Evolutionary conservation across 805 yeast species (phyloP), one percentile per base, ranked within the genome.

Genomic region (Barnettozyma populi): DNA sequence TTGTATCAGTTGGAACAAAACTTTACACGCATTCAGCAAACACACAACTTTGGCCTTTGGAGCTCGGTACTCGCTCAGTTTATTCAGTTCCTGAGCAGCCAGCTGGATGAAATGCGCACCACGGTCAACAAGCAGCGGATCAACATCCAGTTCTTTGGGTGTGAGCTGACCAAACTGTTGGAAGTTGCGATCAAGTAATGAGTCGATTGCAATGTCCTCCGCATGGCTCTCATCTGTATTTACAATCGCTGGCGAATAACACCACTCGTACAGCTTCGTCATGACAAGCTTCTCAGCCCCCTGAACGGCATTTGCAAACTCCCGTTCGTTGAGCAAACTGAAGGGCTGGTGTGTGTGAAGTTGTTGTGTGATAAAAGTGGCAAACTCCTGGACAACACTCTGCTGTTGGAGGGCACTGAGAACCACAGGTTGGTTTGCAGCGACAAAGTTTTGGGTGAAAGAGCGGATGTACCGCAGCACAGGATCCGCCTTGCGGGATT

Each of bases 41-140:
- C 98, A 94, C 35, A 94, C 88, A 52, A 89, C 80, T 61, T 94
- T 94, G 62, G 95, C 99, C 45, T 99, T 73, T 14, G 99, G 99
- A 0, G 98, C 92, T 56, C 95, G 78, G 63, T 85, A 95, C 45
- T 79, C 74, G 64, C 86, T 85, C 59, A 94, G 82, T 57, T 89
- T 89, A 52, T 73, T 71, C 43, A 94, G 72, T 65, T 94, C 98
- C 11, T 70, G 71, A 1, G 82, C 75, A 0, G 97, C 94, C 48
- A 85, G 73, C 56, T 63, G 73, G 56, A 80, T 75, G 64, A 80
- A 90, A 21, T 75, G 73, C 20, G 72, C 69, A 4, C 80, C 72
- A 43, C 68, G 65, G 19, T 74, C 68, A 20, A 80, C 66, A 58
- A 75, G 67, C 54, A 74, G 61, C 34, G 70, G 69, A 18, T 78